Percentiles rank a stretch among this genome's conserved stretches.
Conservation (phyloP, 1,284 basidiomycete species). For the Marasmius fiardii region DNA sequence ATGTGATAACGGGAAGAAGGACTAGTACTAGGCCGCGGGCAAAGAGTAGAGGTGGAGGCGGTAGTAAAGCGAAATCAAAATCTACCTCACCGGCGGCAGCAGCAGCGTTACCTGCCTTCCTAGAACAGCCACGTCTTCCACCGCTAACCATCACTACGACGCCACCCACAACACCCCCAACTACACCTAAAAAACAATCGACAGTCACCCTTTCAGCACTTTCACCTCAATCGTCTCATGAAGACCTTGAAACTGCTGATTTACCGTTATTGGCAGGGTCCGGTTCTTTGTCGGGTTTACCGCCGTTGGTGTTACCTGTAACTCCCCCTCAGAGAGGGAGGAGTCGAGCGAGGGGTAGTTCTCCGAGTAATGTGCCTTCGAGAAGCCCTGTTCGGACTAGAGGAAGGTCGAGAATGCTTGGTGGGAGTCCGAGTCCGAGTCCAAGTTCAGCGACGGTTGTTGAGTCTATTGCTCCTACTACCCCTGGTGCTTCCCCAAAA, state of each 20-base stretch:
- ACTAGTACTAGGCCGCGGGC: neutral
- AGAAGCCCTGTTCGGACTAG: slow-evolving; percentile 3
- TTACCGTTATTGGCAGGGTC: neutral
- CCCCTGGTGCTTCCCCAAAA: too few relatives aligned
- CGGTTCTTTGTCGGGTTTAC: neutral
- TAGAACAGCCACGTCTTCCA: neutral
- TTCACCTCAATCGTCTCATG: neutral
- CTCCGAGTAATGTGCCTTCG: neutral
- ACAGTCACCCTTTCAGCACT: neutral
- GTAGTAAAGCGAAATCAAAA: neutral
- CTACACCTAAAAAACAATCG: neutral
- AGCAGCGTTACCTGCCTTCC: neutral
- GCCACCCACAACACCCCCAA: neutral
- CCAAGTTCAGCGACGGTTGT: too few relatives aligned
- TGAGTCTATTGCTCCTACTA: too few relatives aligned
- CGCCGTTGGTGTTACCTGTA: neutral
- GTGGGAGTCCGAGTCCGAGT: neutral
- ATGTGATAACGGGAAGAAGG: neutral
- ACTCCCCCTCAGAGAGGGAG: neutral
- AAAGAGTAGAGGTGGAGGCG: neutral
- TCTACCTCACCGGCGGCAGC: neutral
- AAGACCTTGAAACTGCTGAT: neutral
- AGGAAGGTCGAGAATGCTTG: neutral
- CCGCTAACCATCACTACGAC: neutral
- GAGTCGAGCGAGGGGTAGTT: neutral